Base-by-base conservation (phyloP, 2,329 filamentous ascomycete genomes). In the Tolypocladium album region DNA sequence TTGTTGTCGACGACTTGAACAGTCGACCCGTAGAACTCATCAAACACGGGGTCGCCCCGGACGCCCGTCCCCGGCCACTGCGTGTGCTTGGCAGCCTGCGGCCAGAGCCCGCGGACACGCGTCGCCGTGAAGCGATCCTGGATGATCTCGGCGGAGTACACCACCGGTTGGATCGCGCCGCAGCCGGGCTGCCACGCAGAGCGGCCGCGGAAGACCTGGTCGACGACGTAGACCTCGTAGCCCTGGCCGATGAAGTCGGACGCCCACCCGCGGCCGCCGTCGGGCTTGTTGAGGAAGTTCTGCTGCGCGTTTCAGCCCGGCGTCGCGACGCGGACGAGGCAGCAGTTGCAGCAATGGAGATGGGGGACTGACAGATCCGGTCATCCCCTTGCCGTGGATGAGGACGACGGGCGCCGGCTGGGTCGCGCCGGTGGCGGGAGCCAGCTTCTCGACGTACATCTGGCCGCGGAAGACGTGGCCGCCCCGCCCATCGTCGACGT, bases 361-460 rank as follows among this genome's bases (percentile, higher is more conserved):
- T 39, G 38, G 38, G 38, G n/a, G 15, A 17, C 68, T 69, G 65
- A 73, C 75, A 58, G 68, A 74, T 34, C 75, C 76, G 4, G 75
- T 76, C 62, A 76, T 71, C 12, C 68, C 74, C 57, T 71, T 68
- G 34, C 78, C 78, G 50, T 78, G 75, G 56, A 79, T 74, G 57
- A 79, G 70, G 36, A 79, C 66, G 40, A 79, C 67, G 1, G 77
- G 76, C 36, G 60, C 65, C 3, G 61, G 47, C 53, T 66, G 67
- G 50, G 57, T 64, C 36, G 60, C 65, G 40, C 66, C 67, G 24
- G 52, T 22, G 40, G 65, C 61, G 24, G 79, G 77, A 6, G 65
- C 63, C 27, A 82, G 70, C 60, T 73, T 73, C 69, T 83, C 81
- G 36, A 82, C 78, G 63, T 83, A 83, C 73, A 83, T 80, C 70